Percentiles rank a stretch among this genome's conserved stretches.
phyloP scores from a whole-genome alignment of 1,284 basidiomycete genomes.

The Sporisorium sorghi region DNA sequence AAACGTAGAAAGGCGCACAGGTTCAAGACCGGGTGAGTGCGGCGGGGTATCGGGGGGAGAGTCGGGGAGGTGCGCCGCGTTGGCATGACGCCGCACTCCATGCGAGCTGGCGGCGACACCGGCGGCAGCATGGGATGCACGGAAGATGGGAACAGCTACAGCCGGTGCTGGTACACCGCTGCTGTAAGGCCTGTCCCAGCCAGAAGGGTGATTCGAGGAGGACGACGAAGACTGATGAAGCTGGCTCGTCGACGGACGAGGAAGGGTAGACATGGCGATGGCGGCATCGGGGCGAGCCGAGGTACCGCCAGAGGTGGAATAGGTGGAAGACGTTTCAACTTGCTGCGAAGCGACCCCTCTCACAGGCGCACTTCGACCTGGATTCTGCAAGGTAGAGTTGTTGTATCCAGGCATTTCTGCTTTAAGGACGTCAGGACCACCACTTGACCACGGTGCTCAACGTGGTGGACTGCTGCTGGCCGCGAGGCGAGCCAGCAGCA shows the following conservation, averaged over 20 bases:
- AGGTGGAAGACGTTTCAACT: constrained; percentile 19
- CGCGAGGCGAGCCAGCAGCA: constrained; percentile 43
- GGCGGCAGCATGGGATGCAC: constrained; percentile 23
- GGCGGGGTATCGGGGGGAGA: constrained; percentile 56
- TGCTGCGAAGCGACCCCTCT: constrained; percentile 61
- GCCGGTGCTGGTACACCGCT: constrained; percentile 50
- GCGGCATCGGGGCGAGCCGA: neutral
- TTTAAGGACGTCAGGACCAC: constrained; percentile 59
- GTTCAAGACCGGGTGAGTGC: constrained; percentile 39
- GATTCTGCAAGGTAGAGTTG: constrained; percentile 31
- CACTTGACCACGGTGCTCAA: constrained; percentile 59
- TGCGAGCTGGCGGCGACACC: constrained; percentile 1
- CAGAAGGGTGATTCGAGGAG: constrained; percentile 16
- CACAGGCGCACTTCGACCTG: constrained; percentile 64
- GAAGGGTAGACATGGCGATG: neutral
- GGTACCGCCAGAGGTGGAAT: constrained; percentile 1
- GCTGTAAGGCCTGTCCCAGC: constrained; percentile 44
- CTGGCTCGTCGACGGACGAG: constrained; percentile 2
- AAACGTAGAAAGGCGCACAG: constrained; percentile 18
- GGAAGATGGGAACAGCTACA: constrained; percentile 47
- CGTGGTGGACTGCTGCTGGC: constrained; percentile 54
- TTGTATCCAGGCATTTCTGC: constrained; percentile 60
- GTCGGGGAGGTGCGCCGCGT: constrained; percentile 39
- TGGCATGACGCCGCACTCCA: constrained; percentile 14
- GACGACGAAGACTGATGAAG: neutral